A percentile compares a stretch with the other conserved stretches of the same genome.
Evolutionary conservation across 768 basidiomycete species (phyloP).

Genomic region (Podaxis sp.): DNA sequence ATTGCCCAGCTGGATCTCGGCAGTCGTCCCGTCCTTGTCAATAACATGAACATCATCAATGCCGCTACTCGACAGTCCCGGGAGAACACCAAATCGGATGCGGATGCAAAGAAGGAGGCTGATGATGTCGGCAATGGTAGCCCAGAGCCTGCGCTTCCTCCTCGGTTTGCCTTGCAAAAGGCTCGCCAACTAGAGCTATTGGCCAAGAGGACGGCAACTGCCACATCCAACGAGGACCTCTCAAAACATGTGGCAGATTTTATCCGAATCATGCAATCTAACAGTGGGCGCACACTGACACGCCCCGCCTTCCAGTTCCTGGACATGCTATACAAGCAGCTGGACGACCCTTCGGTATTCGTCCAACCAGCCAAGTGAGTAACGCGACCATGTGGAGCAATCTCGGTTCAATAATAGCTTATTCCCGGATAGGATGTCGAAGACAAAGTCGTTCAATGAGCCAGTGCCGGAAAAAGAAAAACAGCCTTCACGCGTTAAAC

Average conservation of each 20-base stretch:
- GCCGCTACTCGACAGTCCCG: constrained; percentile 33
- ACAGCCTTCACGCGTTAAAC: constrained; percentile 49
- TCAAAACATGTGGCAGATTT: constrained; percentile 59
- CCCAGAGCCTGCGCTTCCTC: constrained; percentile 25
- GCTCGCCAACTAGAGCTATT: constrained; percentile 53
- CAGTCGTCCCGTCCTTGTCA: constrained; percentile 49
- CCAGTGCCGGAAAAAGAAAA: constrained; percentile 37
- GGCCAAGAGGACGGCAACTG: constrained; percentile 38
- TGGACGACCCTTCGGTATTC: constrained; percentile 66
- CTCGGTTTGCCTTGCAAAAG: constrained; percentile 43
- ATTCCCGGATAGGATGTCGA: constrained; percentile 28
- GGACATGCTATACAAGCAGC: constrained; percentile 67
- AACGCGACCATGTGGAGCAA: constrained; percentile 2
- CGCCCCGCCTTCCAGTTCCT: constrained; percentile 72
- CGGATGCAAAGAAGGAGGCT: constrained; percentile 25
- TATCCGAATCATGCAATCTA: constrained; percentile 58
- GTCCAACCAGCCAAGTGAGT: constrained; percentile 53
- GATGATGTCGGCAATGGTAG: constrained; percentile 50
- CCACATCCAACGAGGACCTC: constrained; percentile 56
- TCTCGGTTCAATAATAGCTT: background rate
- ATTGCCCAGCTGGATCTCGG: constrained; percentile 59
- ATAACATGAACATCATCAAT: constrained; percentile 48
- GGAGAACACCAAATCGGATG: constrained; percentile 23
- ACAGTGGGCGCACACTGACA: constrained; percentile 64
- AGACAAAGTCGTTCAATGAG: constrained; percentile 41